Percentiles rank a stretch among this genome's conserved stretches.
These are phyloP conservation scores for Scedosporium boydii DNA, from an alignment of 2,329 filamentous ascomycete genomes.

Conservation along the genomic window DNA sequence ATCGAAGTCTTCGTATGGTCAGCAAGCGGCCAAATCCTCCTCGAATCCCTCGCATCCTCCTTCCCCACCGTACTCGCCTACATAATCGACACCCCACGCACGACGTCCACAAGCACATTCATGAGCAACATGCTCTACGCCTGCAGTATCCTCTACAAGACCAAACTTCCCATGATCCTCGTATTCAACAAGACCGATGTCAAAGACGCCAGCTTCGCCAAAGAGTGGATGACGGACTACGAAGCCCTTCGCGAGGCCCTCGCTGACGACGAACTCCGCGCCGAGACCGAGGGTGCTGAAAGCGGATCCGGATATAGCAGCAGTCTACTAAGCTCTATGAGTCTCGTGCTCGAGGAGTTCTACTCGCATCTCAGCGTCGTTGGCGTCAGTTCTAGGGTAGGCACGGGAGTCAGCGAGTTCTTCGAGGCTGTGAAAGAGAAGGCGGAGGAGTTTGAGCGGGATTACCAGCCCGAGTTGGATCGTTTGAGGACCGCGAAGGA, in stretches of 20 bases:
- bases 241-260: slow-evolving; percentile 89
- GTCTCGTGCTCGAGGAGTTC: slow-evolving; percentile 92
- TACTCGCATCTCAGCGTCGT: slow-evolving; percentile 91
- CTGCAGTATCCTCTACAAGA: slow-evolving; percentile 98
- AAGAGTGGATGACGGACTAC: slow-evolving; percentile 99
- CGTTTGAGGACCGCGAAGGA: slow-evolving; percentile 66
- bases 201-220: slow-evolving; percentile 80
- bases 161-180: slow-evolving; percentile 93
- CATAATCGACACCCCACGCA: slow-evolving; percentile 92
- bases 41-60: slow-evolving; percentile 83
- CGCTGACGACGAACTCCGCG: slow-evolving; percentile 66
- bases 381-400: slow-evolving; percentile 86
- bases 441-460: slow-evolving; percentile 74
- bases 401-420: slow-evolving; percentile 85
- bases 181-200: slow-evolving; percentile 99
- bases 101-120: slow-evolving; percentile 87
- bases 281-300: slow-evolving; percentile 62
- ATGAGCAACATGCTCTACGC: slow-evolving; percentile 99
- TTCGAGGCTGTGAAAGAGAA: slow-evolving; percentile 85
- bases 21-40: slow-evolving; percentile 84
- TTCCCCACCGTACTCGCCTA: slow-evolving; percentile 98
- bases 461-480: slow-evolving; percentile 90
- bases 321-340: slow-evolving; percentile 94
- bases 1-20: slow-evolving; percentile 99
- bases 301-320: slow-evolving; percentile 93